phyloP scores from a whole-genome alignment of 2,329 filamentous ascomycete species.

The Triangularia verruculosa region DNA sequence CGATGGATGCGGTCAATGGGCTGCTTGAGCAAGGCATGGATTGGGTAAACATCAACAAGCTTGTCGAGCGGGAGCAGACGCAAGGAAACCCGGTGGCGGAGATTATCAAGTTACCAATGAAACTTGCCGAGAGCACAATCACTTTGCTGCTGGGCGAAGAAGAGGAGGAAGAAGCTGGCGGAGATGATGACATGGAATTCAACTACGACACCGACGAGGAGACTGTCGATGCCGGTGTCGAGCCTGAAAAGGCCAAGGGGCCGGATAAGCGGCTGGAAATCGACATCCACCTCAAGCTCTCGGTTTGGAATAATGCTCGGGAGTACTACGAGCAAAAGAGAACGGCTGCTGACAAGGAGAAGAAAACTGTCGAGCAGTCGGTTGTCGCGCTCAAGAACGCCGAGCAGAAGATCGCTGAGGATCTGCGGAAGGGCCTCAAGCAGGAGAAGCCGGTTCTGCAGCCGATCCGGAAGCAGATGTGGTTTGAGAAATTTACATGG shows the following conservation, averaged over 20 bases:
- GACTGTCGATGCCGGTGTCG: conserved; percentile 35
- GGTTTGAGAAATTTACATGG: conserved; percentile 97
- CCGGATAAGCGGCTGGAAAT: conserved; percentile 61
- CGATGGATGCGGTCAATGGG: conserved; percentile 86
- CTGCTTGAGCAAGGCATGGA: conserved; percentile 95
- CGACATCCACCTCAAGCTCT: conserved; percentile 79
- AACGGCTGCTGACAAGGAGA: conserved; percentile 77
- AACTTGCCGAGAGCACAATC: conserved; percentile 84
- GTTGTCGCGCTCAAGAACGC: conserved; percentile 82
- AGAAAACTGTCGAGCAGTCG: conserved; percentile 81
- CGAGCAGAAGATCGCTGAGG: conserved; percentile 80
- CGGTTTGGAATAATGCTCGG: conserved; percentile 84
- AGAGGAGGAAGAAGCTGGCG: conserved; percentile 54
- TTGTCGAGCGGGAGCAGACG: conserved; percentile 84
- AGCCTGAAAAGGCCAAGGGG: conserved; percentile 38
- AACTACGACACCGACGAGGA: conserved; percentile 64
- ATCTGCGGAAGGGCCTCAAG: conserved; percentile 84
- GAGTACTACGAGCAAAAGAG: conserved; percentile 92
- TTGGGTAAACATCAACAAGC: conserved; percentile 84
- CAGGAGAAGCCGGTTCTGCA: conserved; percentile 86
- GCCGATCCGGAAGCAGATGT: conserved; percentile 77
- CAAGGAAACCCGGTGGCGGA: conserved; percentile 80
- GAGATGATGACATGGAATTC: conserved; percentile 43
- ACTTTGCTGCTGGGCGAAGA: conserved; percentile 76
- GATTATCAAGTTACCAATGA: conserved; percentile 82